phyloP scores from a whole-genome alignment of 2,329 filamentous ascomycete genomes.

The Periglandula ipomoeae region DNA sequence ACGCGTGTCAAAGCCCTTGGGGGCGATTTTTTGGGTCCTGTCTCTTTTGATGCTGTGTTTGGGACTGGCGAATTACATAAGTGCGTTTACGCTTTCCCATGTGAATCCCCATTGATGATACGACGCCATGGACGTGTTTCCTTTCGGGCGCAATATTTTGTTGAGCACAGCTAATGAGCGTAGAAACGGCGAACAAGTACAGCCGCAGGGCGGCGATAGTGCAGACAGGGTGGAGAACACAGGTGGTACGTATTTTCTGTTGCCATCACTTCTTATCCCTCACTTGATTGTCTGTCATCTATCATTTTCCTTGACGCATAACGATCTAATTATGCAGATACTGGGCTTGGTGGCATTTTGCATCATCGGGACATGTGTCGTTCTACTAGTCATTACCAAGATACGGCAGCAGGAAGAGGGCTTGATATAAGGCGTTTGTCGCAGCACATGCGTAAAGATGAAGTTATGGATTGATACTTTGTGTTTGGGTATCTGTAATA shows the following conservation, averaged over 20 bases:
- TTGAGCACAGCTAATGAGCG: background rate
- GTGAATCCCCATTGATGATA: background rate
- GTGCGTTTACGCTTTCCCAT: constrained; percentile 19
- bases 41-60: constrained; percentile 66
- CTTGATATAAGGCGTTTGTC: no score
- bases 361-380: constrained; percentile 57
- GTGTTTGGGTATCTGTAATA: no score
- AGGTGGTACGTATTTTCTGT: constrained; percentile 49
- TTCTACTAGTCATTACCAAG: constrained; percentile 46
- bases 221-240: constrained; percentile 89
- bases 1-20: constrained; percentile 72
- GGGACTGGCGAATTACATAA: constrained; percentile 81
- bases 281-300: no score
- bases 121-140: background rate
- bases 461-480: no score
- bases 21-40: constrained; percentile 79
- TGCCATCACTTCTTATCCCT: background rate
- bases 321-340: no score
- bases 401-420: constrained; percentile 1
- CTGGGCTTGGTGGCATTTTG: constrained; percentile 51
- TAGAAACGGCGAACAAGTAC: constrained; percentile 69
- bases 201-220: constrained; percentile 71
- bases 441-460: no score
- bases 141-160: no score
- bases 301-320: no score